Evolutionary conservation across 257 asterid genomes (phyloP).

Genomic region (Thymus mandschuricus): DNA sequence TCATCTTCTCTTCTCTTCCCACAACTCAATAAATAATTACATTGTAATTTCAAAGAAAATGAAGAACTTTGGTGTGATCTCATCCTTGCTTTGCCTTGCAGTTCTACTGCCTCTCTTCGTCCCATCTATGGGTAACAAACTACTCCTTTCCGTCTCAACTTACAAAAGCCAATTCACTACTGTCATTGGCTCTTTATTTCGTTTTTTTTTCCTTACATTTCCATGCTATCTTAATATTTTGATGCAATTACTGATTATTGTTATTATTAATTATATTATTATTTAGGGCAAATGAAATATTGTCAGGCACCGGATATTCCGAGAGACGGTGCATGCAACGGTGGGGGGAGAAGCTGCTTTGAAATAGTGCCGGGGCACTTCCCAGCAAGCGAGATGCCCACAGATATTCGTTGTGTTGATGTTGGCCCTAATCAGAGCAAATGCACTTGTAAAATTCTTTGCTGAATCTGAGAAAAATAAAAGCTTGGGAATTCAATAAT

Average conservation of each 20-base stretch:
- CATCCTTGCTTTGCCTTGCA: slow-evolving; percentile 10
- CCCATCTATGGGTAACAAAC: slow-evolving; percentile 21
- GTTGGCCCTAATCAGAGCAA: slow-evolving; percentile 18
- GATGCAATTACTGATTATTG: background rate
- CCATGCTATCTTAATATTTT: background rate
- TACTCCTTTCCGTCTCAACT: too few relatives aligned
- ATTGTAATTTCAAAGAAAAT: background rate
- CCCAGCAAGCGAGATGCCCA: background rate
- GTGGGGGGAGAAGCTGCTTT: background rate
- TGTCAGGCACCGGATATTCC: slow-evolving; percentile 28
- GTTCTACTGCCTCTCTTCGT: slow-evolving; percentile 3
- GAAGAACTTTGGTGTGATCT: slow-evolving; percentile 8
- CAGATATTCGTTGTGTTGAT: slow-evolving; percentile 27
- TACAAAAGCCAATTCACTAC: too few relatives aligned
- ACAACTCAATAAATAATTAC: background rate
- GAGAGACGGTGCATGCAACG: slow-evolving; percentile 20
- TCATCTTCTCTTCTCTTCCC: background rate
- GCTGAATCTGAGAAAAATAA: too few relatives aligned
- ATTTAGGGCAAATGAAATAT: slow-evolving; percentile 3
- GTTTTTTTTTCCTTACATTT: too few relatives aligned
- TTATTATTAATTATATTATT: background rate
- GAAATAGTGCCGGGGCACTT: background rate
- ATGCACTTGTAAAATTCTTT: slow-evolving; percentile 2
- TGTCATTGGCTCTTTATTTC: background rate
- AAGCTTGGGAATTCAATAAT: too few relatives aligned